Conservation (phyloP, 495 filamentous ascomycete species). For the Penicillium flavigenum region DNA sequence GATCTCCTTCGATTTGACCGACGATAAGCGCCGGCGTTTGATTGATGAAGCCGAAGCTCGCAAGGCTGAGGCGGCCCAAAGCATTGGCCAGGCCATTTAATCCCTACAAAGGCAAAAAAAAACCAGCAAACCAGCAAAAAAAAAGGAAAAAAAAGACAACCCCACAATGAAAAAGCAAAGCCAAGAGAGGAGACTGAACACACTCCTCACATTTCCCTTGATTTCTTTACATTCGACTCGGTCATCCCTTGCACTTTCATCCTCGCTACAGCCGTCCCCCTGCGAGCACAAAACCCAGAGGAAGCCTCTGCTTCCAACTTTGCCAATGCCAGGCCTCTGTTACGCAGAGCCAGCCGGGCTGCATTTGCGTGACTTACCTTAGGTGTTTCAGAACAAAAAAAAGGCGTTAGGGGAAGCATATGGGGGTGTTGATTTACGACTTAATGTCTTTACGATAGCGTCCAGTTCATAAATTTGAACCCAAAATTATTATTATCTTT, state of each 20-base stretch:
- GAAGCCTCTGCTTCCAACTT: slow-evolving; percentile 4
- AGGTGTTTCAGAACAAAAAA: slow-evolving; percentile 3
- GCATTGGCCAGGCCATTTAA: slow-evolving; percentile 8
- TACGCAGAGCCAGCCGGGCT: slow-evolving; percentile 10
- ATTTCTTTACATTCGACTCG: not conserved
- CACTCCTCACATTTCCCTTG: not conserved
- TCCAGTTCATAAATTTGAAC: slow-evolving; percentile 1
- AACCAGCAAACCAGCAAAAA: not conserved
- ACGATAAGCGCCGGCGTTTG: slow-evolving; percentile 48
- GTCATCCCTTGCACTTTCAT: not conserved
- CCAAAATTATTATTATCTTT: not conserved
- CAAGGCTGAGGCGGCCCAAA: slow-evolving; percentile 23
- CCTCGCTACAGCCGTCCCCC: slow-evolving; percentile 4
- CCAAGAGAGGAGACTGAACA: not conserved
- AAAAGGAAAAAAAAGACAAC: not conserved
- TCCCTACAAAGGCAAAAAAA: not conserved
- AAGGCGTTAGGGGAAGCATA: slow-evolving; percentile 12
- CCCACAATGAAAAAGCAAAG: not conserved
- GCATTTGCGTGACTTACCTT: slow-evolving; percentile 6
- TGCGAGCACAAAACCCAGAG: not conserved
- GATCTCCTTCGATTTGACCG: slow-evolving; percentile 48
- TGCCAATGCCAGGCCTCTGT: slow-evolving; percentile 1
- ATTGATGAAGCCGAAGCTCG: slow-evolving; percentile 48
- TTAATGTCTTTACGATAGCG: slow-evolving; percentile 16
- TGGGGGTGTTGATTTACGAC: slow-evolving; percentile 13